These are phyloP conservation scores for Talaromyces ruber DNA, from an alignment of 495 filamentous ascomycete species.

Conservation along the genomic window DNA sequence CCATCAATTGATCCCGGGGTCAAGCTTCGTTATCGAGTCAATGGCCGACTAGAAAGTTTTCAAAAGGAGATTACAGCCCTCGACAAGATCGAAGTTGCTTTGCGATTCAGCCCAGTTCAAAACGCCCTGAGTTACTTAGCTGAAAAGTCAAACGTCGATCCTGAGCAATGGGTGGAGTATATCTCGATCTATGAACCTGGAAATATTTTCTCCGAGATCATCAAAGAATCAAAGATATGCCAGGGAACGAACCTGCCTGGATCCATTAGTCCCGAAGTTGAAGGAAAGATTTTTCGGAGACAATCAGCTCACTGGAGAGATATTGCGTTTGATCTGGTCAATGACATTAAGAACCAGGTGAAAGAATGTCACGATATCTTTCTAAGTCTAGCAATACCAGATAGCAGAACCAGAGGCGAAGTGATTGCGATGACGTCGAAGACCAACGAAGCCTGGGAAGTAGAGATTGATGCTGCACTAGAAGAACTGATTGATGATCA, in stretches of 20 bases:
- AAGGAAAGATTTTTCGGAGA: neutral
- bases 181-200: neutral
- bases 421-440: neutral
- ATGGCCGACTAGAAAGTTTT: neutral
- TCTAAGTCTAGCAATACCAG: neutral
- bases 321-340: neutral
- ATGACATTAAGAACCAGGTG: neutral
- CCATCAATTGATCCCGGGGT: neutral
- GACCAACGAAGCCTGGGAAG: neutral
- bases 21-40: constrained; percentile 1
- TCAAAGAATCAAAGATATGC: neutral
- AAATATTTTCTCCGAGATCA: neutral
- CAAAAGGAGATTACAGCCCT: neutral
- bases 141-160: neutral
- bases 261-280: neutral
- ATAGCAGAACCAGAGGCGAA: neutral
- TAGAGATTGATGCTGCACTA: neutral
- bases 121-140: neutral
- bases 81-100: neutral
- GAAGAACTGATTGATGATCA: neutral
- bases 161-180: neutral
- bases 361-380: neutral
- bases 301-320: neutral
- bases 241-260: constrained; percentile 1
- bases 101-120: neutral